phyloP scores from a whole-genome alignment of 2,329 filamentous ascomycete genomes.

The Paraphaeosphaeria minitans region DNA sequence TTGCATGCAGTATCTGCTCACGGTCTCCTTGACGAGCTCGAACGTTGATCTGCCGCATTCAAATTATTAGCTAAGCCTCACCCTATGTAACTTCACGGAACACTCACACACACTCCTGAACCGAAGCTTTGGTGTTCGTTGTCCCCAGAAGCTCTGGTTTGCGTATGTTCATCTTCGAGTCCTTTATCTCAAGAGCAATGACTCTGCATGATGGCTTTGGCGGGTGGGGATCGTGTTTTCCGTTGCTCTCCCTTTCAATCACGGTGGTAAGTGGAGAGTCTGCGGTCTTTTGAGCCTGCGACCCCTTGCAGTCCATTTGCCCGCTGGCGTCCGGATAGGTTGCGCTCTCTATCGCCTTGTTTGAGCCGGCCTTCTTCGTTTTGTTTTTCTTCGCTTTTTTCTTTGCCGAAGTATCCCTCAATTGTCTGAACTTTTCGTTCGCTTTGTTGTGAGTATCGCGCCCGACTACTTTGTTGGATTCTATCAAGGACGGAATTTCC shows the following conservation, averaged over 20 bases:
- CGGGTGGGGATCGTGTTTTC: neutral
- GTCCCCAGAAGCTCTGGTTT: neutral
- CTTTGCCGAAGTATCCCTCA: neutral
- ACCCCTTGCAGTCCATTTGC: neutral
- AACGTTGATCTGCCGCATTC: neutral
- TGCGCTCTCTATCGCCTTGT: neutral
- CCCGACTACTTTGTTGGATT: neutral
- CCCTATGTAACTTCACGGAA: neutral
- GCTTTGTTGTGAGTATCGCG: neutral
- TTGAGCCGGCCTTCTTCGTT: neutral
- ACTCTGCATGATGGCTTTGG: neutral
- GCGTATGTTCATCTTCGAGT: neutral
- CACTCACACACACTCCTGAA: neutral
- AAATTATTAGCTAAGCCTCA: neutral
- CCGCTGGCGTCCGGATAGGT: too few species aligned
- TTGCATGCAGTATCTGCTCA: constrained; percentile 10
- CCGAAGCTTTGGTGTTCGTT: neutral
- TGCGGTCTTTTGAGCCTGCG: neutral
- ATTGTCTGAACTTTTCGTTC: neutral
- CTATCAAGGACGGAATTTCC: neutral
- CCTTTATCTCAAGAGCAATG: neutral
- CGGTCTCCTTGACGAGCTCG: neutral
- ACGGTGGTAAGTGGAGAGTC: neutral
- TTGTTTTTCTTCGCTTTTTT: neutral
- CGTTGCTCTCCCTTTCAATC: neutral